Percentiles rank a stretch among this genome's conserved stretches.
Conservation (phyloP, 306 rosid genomes). For the Vigna unguiculata region DNA sequence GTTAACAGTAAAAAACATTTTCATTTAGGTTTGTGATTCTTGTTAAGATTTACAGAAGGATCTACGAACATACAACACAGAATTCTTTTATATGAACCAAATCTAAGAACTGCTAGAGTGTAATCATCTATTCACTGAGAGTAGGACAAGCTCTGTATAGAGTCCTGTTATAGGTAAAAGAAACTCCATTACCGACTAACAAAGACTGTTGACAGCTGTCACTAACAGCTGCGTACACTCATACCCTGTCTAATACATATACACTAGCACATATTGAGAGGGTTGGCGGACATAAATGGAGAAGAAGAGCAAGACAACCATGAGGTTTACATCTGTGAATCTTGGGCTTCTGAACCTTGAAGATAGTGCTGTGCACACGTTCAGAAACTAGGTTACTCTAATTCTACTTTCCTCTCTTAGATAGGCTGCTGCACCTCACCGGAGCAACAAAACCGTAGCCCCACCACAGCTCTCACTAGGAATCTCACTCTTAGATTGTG, state of each 20-base stretch:
- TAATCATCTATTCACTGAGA: not conserved
- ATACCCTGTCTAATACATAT: not conserved
- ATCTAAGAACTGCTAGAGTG: not conserved
- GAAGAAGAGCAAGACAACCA: conserved; percentile 1
- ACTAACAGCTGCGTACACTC: not conserved
- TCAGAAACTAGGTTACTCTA: conserved; percentile 11
- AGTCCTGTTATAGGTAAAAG: not conserved
- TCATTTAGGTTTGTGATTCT: not conserved
- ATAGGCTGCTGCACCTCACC: too few species aligned
- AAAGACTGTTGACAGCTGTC: not conserved
- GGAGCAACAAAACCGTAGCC: too few species aligned
- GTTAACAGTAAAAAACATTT: not conserved
- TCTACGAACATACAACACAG: not conserved
- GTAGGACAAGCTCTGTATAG: not conserved
- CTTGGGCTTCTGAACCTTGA: conserved; percentile 23
- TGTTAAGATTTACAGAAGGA: not conserved
- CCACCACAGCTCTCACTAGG: too few species aligned
- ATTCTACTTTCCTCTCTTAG: not conserved
- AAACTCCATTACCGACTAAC: not conserved
- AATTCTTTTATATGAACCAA: not conserved
- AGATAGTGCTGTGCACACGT: not conserved
- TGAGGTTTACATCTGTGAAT: conserved; percentile 2
- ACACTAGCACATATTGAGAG: not conserved
- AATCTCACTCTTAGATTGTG: too few species aligned
- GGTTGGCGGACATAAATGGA: not conserved